Evolutionary conservation across 2,329 filamentous ascomycete species (phyloP), one percentile per base, ranked within the genome.

Genomic region (Penicillium expansum): DNA sequence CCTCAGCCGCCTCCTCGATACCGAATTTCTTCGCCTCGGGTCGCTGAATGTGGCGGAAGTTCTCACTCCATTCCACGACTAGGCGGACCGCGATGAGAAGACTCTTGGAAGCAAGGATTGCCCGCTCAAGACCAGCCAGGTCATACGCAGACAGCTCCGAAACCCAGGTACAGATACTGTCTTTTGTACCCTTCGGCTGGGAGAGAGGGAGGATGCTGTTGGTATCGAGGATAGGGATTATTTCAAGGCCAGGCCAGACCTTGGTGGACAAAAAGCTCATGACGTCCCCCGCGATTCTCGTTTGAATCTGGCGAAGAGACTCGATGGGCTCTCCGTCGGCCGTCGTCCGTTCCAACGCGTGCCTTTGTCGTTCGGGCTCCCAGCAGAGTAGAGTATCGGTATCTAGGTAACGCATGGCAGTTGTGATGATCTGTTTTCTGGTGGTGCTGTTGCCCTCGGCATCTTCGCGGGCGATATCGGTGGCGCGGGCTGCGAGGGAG

Each of bases 381-480:
- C 92, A 96, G 82, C 93, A 97, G 1, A 99, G 84, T 35, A 97
- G 78, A 0, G 91, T 92, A 76, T 99, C 94, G 1, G 94, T 97
- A 67, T 92, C 87, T 27, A 99, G 83, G 74, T 97, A 97, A 45
- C 89, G 84, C 81, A 97, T 83, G 50, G 94, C 77, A 61, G 85
- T 87, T 18, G 78, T 80, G 16, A 88, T 77, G 45, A 97, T 86
- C 39, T 82, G 78, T 0, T 82, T 71, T 35, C 92, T 83, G 37
- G 89, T 80, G 24, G 80, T 78, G 16, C 68, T 71, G 38, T 79
- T 73, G 3, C 79, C 80, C 10, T 74, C 62, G 0, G 71, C 71
- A 63, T 96, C 90, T 64, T 91, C 88, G 20, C 81, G 81, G 47
- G 80, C 80, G 54, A 97, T 90, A 70, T 97, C 93, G 30, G 93